Base-by-base conservation (phyloP, 2,329 filamentous ascomycete species). In the Penicillium decumbens region DNA sequence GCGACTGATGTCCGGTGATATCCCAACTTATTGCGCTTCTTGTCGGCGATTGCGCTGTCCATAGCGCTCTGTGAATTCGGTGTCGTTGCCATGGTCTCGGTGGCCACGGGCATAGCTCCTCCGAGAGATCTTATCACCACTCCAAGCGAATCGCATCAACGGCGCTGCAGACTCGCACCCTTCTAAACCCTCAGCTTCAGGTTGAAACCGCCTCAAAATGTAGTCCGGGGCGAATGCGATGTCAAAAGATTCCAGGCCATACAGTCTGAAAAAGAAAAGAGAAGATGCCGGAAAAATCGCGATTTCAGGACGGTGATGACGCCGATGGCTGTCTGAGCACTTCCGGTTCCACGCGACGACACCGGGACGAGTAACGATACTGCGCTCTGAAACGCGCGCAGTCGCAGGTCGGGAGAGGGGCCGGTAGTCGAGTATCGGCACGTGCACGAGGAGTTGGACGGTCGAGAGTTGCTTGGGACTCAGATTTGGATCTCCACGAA, bases 1-100 rank as follows among this genome's bases (percentile, higher is more conserved):
- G 92, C 93, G 61, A 96, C 89, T 39, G 91, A 95, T 30, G 90
- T 95, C 65, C 92, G 83, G 74, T 96, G 92, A 68, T 97, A 97
- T 33, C 92, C 92, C 53, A 97, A 79, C 72, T 95, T 96, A 71
- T 95, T 96, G 65, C 91, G 83, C 65, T 83, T 82, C 67, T 87
- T 87, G 60, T 87, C 81, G 27, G 27, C 27, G 45, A 54, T 59
- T 51, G 63, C 59, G 50, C 49, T 48, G 42, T 73, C 70, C 70
- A 72, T 71, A 53, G 65, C 55, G 55, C 55, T 58, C 54, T 67
- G 63, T 47, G 62, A 60, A 55, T 56, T 65, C 53, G 61, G 60
- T 59, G 62, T 63, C 53, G 64, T 59, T 61, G 61, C 56, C 61
- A 66, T 65, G 51, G 57, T 61, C 57, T 68, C 59, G 53, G 69